These are phyloP conservation scores for Penstemon newberryi DNA, from an alignment of 257 asterid species.

Conservation along the genomic window DNA sequence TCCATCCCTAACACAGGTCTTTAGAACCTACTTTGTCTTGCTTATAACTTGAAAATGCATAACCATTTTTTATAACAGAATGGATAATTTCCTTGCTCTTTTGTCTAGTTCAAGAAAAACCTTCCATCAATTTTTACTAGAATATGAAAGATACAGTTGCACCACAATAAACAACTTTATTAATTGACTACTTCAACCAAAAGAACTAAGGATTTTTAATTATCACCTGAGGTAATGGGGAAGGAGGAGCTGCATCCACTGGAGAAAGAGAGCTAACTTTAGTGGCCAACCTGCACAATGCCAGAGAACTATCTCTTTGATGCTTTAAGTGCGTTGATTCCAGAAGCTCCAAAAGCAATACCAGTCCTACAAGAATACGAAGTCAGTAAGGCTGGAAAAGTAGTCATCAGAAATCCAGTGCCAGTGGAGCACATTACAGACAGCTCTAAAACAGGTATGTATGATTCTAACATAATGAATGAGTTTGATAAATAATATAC, in stretches of 20 bases:
- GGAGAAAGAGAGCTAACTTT: constrained; percentile 84
- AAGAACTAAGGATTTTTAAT: constrained; percentile 2
- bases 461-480: constrained; percentile 16
- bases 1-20: not conserved
- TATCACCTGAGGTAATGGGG: constrained; percentile 88
- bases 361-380: constrained; percentile 58
- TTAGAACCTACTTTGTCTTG: not conserved
- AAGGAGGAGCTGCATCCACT: constrained; percentile 96
- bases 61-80: too few species aligned
- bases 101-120: constrained; percentile 1
- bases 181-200: constrained; percentile 13
- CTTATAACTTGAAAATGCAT: constrained; percentile 4
- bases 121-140: not conserved
- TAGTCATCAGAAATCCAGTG: constrained; percentile 15
- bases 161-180: constrained; percentile 4
- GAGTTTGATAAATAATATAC: constrained; percentile 39
- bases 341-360: constrained; percentile 80
- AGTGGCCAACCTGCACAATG: constrained; percentile 74
- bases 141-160: not conserved
- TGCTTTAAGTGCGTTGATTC: constrained; percentile 60
- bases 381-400: constrained; percentile 22
- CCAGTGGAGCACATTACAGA: constrained; percentile 21
- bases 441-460: constrained; percentile 10
- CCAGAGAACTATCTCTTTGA: constrained; percentile 78
- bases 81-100: not conserved